Conservation (phyloP, 73 alveolate species). For the Tetrahymena malaccensis region DNA sequence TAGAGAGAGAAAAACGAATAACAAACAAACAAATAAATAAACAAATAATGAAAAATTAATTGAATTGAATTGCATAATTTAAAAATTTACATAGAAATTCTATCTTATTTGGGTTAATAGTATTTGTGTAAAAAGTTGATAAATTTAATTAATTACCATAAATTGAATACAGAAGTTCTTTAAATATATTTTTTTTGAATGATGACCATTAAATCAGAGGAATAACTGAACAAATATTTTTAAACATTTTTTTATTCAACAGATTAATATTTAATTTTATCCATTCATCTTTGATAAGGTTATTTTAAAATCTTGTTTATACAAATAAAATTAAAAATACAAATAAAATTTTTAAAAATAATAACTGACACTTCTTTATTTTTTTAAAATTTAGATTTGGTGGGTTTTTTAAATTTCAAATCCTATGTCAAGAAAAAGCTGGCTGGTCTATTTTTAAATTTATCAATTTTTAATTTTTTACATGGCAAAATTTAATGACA, state of each 20-base stretch:
- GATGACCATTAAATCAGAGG: neutral
- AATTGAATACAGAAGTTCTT: neutral
- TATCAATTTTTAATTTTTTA: neutral
- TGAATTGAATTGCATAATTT: neutral
- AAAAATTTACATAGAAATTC: neutral
- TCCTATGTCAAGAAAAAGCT: neutral
- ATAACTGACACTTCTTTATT: neutral
- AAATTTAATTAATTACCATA: neutral
- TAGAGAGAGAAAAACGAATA: neutral
- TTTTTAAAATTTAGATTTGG: neutral
- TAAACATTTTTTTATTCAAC: neutral
- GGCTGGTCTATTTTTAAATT: neutral
- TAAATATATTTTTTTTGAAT: neutral
- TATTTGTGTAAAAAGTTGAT: neutral
- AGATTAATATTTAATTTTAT: no score
- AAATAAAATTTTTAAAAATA: neutral
- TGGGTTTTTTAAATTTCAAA: neutral
- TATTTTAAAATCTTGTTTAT: neutral
- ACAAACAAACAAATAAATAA: no score
- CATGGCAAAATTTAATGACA: neutral
- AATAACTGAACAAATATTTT: neutral
- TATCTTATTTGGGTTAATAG: neutral
- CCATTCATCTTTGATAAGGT: no score
- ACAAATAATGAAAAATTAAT: no score
- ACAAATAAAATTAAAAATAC: neutral